Percentiles rank a stretch among this genome's conserved stretches.
These are phyloP conservation scores for Discostella stelligera DNA, from an alignment of 352 stramenopile genomes.

Conservation along the genomic window DNA sequence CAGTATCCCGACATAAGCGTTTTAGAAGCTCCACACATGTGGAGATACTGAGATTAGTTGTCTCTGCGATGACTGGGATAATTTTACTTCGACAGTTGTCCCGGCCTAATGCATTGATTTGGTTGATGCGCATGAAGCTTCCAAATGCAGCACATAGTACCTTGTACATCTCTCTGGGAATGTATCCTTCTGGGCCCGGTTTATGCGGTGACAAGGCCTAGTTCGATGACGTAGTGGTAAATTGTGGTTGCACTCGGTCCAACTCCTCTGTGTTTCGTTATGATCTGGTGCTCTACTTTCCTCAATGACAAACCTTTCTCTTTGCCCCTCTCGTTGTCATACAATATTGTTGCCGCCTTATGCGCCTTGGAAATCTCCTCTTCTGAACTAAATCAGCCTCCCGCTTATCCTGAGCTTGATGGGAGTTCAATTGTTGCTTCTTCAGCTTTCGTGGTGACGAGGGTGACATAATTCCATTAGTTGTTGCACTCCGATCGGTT, in stretches of 20 bases:
- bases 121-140: slow-evolving; percentile 1
- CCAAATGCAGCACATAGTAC: background rate
- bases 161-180: background rate
- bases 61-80: background rate
- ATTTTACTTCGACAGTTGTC: background rate
- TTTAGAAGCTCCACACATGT: background rate
- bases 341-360: too few species aligned
- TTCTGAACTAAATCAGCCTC: background rate
- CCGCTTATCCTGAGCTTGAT: background rate
- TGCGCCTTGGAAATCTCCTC: background rate
- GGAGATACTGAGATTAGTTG: too few species aligned
- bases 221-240: background rate
- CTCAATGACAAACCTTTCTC: too few species aligned
- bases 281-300: background rate
- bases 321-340: too few species aligned
- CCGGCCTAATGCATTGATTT: background rate
- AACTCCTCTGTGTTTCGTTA: background rate
- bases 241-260: background rate
- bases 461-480: background rate
- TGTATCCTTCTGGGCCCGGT: background rate
- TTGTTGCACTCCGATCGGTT: too few species aligned
- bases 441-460: slow-evolving; percentile 1
- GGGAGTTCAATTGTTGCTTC: too few species aligned
- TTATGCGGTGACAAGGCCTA: background rate
- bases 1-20: background rate